Evolutionary conservation across 2,329 filamentous ascomycete genomes (phyloP).

Genomic region (Onygenales sp.): DNA sequence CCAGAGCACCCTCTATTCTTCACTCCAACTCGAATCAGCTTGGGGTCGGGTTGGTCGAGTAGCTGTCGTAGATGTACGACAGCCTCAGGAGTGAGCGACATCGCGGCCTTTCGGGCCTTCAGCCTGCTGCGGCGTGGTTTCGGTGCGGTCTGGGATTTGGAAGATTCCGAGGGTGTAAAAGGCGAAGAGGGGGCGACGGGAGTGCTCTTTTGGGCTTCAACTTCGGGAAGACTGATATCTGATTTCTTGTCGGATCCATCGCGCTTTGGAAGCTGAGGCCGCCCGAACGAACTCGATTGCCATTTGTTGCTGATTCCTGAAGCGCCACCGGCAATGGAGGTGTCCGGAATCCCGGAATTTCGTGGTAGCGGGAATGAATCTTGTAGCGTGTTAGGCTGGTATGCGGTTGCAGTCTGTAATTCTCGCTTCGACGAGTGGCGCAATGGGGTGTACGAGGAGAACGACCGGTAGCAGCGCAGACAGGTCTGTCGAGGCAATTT

Average conservation of each 20-base stretch:
- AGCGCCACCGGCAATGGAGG: conserved; percentile 48
- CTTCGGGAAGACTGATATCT: conserved; percentile 47
- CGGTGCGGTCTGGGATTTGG: conserved; percentile 29
- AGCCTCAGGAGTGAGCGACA: conserved; percentile 72
- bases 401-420: conserved; percentile 57
- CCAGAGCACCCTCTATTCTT: conserved; percentile 92
- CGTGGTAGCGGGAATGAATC: conserved; percentile 47
- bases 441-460: conserved; percentile 36
- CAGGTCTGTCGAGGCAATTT: conserved; percentile 30
- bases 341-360: conserved; percentile 49
- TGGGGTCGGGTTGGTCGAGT: conserved; percentile 76
- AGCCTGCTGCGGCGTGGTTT: conserved; percentile 57
- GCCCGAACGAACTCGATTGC: conserved; percentile 32
- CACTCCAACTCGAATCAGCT: conserved; percentile 89
- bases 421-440: conserved; percentile 47
- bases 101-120: conserved; percentile 78
- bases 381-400: conserved; percentile 51
- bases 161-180: conserved; percentile 16
- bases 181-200: conserved; percentile 23
- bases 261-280: conserved; percentile 19
- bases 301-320: conserved; percentile 40
- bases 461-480: conserved; percentile 33
- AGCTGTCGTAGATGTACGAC: conserved; percentile 68
- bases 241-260: conserved; percentile 20
- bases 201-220: conserved; percentile 58